Evolutionary conservation across 1,139 yeast genomes (phyloP).

Genomic region (Taphrina confusa): DNA sequence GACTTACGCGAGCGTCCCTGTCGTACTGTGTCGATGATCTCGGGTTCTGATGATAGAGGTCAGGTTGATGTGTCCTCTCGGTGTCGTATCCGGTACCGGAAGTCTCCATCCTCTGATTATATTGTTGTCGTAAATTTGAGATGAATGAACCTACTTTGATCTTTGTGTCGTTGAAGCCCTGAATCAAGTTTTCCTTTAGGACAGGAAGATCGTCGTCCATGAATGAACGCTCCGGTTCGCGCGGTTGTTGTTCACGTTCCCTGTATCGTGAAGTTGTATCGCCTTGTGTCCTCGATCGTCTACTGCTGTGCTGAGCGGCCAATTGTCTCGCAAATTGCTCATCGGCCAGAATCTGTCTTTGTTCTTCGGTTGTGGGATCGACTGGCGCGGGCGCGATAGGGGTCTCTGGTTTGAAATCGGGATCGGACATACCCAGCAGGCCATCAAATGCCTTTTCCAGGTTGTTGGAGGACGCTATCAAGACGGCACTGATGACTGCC

Average conservation of each 20-base stretch:
- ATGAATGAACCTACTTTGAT: slow-evolving; percentile 49
- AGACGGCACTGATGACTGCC: slow-evolving; percentile 68
- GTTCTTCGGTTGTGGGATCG: slow-evolving; percentile 43
- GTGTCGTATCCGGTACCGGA: slow-evolving; percentile 1
- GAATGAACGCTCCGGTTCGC: slow-evolving; percentile 58
- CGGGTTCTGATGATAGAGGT: slow-evolving; percentile 15
- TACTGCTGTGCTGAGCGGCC: slow-evolving; percentile 64
- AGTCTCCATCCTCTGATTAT: slow-evolving; percentile 6
- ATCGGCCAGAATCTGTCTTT: slow-evolving; percentile 65
- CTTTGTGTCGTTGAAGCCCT: slow-evolving; percentile 83
- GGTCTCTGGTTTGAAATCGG: slow-evolving; percentile 65
- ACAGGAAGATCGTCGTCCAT: slow-evolving; percentile 65
- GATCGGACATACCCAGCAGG: slow-evolving; percentile 75
- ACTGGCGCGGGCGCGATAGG: slow-evolving; percentile 46
- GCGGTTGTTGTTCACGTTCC: slow-evolving; percentile 6
- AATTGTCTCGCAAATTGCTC: slow-evolving; percentile 79
- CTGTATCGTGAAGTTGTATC: slow-evolving; percentile 43
- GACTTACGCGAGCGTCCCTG: slow-evolving; percentile 15
- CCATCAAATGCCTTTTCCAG: slow-evolving; percentile 89
- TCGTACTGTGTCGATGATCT: slow-evolving; percentile 16
- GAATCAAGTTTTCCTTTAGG: slow-evolving; percentile 66
- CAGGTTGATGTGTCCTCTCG: slow-evolving; percentile 4
- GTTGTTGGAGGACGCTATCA: slow-evolving; percentile 80
- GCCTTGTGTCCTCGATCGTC: slow-evolving; percentile 41
- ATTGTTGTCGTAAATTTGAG: slow-evolving; percentile 13